A percentile compares a stretch with the other conserved stretches of the same genome.
phyloP scores from a whole-genome alignment of 2,329 filamentous ascomycete species.

The Exophiala phaeomuriformis region DNA sequence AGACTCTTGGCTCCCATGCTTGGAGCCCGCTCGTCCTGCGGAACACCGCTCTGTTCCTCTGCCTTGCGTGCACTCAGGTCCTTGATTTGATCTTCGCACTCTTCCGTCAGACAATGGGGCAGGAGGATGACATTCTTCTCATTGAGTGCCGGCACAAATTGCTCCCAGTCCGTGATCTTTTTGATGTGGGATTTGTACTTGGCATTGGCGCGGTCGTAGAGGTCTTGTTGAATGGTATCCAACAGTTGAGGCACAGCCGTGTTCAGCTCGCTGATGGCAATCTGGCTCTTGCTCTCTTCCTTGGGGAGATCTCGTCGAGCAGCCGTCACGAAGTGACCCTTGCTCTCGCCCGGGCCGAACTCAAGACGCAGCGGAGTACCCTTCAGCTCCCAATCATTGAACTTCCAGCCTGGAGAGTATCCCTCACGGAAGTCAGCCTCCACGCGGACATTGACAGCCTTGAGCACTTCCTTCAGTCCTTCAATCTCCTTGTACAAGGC shows the following conservation, averaged over 20 bases:
- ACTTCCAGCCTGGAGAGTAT: conserved; percentile 93
- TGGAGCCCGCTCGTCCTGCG: conserved; percentile 65
- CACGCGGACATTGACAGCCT: conserved; percentile 65
- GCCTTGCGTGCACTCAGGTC: conserved; percentile 73
- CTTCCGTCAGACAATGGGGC: conserved; percentile 73
- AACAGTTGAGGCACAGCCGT: conserved; percentile 72
- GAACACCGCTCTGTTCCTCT: conserved; percentile 53
- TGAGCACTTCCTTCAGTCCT: conserved; percentile 60
- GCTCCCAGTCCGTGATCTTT: conserved; percentile 76
- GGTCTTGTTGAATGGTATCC: conserved; percentile 80
- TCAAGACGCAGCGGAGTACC: conserved; percentile 90
- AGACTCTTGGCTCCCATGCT: conserved; percentile 70
- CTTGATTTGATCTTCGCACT: conserved; percentile 94
- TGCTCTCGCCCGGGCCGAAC: conserved; percentile 90
- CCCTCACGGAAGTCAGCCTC: conserved; percentile 80
- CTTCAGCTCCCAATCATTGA: conserved; percentile 97
- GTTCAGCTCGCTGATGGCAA: conserved; percentile 65
- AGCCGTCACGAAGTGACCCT: conserved; percentile 73
- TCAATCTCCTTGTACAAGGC: conserved; percentile 70
- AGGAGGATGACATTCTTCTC: conserved; percentile 88
- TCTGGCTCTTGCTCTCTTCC: conserved; percentile 54
- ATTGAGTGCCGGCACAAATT: conserved; percentile 85
- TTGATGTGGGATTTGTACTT: conserved; percentile 75
- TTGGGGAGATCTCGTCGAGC: conserved; percentile 73
- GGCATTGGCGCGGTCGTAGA: conserved; percentile 68